Base-by-base conservation (phyloP, 2,329 filamentous ascomycete genomes). In the Fusarium secorum region DNA sequence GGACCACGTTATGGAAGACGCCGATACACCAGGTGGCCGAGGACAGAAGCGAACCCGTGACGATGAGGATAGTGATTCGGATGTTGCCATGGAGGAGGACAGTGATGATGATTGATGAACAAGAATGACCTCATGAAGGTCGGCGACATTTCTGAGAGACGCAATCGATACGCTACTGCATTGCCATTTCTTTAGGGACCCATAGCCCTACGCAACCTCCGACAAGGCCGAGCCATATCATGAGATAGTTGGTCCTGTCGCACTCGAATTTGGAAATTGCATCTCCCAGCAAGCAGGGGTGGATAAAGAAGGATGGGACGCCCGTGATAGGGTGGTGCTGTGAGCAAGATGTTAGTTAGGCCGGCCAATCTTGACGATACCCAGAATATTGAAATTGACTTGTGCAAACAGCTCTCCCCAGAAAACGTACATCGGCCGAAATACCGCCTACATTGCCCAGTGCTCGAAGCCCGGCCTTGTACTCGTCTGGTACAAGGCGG, bases 171-270 rank as follows among this genome's bases (percentile, higher is more conserved):
- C 55, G 57, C 51, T 79, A 81, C 68, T 77, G 71, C 68, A 83
- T 74, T 54, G 85, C 87, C 87, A 95, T 87, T 78, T 91, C 88
- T 76, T 88, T 87, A 62, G 93, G 93, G 69, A 97, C 84, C 86
- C 89, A 90, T 71, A 98, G 85, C 62, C 93, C 93, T 42, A 97
- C 91, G 73, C 89, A 91, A 55, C 89, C 89, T 64, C 95, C 95
- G 46, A 97, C 89, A 63, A 97, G 83, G n/a, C 95, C 95, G 68
- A 98, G 85, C 95, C 95, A 98, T 60, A 94, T 83, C 82, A 94
- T 88, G 77, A 98, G 85, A 83, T 98, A 98, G 75, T 90, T 85
- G 75, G 90, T 81, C 78, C 85, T 83, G 78, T 85, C 80, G 74
- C 88, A 90, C 74, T 87, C 82, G 75, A 94, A 90, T 55, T 83